phyloP scores from a whole-genome alignment of 495 filamentous ascomycete genomes.

The Aspergillus bridgeri region DNA sequence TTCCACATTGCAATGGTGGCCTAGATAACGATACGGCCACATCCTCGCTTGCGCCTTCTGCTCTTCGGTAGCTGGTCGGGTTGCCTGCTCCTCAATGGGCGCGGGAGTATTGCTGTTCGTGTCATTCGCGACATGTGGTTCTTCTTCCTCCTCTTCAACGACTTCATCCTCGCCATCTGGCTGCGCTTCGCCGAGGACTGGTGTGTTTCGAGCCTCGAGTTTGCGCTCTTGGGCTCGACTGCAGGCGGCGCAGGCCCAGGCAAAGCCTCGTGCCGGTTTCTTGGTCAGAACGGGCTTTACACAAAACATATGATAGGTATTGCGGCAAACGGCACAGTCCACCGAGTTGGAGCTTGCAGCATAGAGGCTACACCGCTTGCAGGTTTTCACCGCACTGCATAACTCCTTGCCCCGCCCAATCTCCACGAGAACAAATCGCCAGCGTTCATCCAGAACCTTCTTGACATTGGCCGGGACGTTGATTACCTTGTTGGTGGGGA shows the following conservation, averaged over 20 bases:
- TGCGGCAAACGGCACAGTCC: conserved; percentile 89
- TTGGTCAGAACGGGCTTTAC: conserved; percentile 89
- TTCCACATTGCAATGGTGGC: conserved; percentile 93
- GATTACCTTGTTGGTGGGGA: conserved; percentile 86
- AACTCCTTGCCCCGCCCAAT: conserved; percentile 88
- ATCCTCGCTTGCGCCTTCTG: conserved; percentile 87
- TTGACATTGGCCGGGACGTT: conserved; percentile 95
- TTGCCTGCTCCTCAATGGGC: conserved; percentile 48
- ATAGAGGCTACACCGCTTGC: conserved; percentile 85
- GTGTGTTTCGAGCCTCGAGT: conserved; percentile 86
- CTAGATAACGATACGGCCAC: conserved; percentile 96
- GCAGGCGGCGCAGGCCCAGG: conserved; percentile 95
- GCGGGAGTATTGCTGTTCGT: conserved; percentile 59
- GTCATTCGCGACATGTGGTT: conserved; percentile 46
- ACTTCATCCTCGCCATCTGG: conserved; percentile 78
- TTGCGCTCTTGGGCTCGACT: conserved; percentile 90
- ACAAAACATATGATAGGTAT: conserved; percentile 98
- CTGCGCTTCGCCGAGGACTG: conserved; percentile 51
- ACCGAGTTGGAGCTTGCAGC: conserved; percentile 94
- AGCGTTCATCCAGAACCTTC: conserved; percentile 88
- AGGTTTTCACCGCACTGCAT: conserved; percentile 92
- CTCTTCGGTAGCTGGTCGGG: conserved; percentile 75
- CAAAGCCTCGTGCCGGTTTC: conserved; percentile 96
- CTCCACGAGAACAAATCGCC: conserved; percentile 93
- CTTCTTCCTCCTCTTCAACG: conserved; percentile 68